A percentile compares a stretch with the other conserved stretches of the same genome.
Evolutionary conservation across 2,329 filamentous ascomycete genomes (phyloP).

Genomic region (Beauveria caledonica): DNA sequence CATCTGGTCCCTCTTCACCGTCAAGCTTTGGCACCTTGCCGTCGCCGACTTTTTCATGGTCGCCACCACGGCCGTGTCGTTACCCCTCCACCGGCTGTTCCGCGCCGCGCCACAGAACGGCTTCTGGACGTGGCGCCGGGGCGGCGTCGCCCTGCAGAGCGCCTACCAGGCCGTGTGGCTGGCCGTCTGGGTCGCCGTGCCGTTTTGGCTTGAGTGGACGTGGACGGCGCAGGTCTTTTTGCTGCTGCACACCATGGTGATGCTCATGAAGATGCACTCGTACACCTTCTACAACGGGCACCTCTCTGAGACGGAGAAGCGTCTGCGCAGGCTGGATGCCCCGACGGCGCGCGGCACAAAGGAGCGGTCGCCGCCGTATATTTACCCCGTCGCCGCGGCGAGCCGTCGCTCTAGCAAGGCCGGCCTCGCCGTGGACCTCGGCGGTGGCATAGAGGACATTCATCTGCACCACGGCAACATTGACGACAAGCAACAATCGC

Average conservation of each 20-base stretch:
- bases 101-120: slow-evolving; percentile 42
- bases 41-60: slow-evolving; percentile 84
- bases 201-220: slow-evolving; percentile 81
- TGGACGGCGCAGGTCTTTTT: slow-evolving; percentile 98
- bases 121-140: slow-evolving; percentile 61
- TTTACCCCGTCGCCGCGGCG: slow-evolving; percentile 60
- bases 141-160: slow-evolving; percentile 78
- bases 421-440: slow-evolving; percentile 20
- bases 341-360: slow-evolving; percentile 50
- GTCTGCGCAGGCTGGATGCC: slow-evolving; percentile 69
- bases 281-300: slow-evolving; percentile 98
- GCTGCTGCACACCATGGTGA: slow-evolving; percentile 77
- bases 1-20: slow-evolving; percentile 81
- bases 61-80: slow-evolving; percentile 57
- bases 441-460: slow-evolving; percentile 3
- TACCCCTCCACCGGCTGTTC: slow-evolving; percentile 66
- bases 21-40: slow-evolving; percentile 81
- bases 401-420: slow-evolving; percentile 30
- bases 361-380: slow-evolving; percentile 62
- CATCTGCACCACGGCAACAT: background rate
- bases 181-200: slow-evolving; percentile 71
- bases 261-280: slow-evolving; percentile 99
- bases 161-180: slow-evolving; percentile 75
- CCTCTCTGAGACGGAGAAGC: slow-evolving; percentile 75
- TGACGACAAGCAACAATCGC: background rate